These are phyloP conservation scores for Diutina mesorugosa DNA, from an alignment of 1,139 yeast species.

Conservation along the genomic window DNA sequence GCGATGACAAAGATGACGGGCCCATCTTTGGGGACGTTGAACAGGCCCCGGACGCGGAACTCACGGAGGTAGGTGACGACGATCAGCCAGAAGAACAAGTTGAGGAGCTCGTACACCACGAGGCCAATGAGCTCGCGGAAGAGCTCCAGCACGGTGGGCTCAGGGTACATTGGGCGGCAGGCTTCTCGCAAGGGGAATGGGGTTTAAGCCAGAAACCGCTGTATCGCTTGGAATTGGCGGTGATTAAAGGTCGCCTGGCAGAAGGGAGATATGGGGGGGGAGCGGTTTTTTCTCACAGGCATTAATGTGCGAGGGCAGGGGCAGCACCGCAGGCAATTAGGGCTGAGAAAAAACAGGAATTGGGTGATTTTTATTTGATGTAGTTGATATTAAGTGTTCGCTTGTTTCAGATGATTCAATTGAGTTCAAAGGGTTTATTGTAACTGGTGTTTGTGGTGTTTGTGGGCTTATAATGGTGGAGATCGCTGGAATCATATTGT, in stretches of 20 bases:
- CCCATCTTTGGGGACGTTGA: slow-evolving; percentile 26
- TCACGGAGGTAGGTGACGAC: slow-evolving; percentile 33
- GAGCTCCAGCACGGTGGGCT: background rate
- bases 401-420: no score
- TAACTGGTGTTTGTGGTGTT: no score
- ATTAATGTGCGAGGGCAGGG: background rate
- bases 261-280: no score
- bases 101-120: slow-evolving; percentile 18
- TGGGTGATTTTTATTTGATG: no score
- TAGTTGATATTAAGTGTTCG: no score
- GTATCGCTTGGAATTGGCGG: no score
- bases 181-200: no score
- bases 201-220: no score
- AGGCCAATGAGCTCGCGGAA: background rate
- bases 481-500: background rate
- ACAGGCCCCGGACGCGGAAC: slow-evolving; percentile 25
- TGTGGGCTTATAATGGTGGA: background rate
- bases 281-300: background rate
- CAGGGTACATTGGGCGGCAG: background rate
- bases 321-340: background rate
- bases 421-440: no score
- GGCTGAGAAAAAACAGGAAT: no score
- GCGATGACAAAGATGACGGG: slow-evolving; percentile 33
- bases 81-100: slow-evolving; percentile 22
- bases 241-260: no score